Evolutionary conservation across 331 rosid genomes (phyloP).

Genomic region (Ulmus americana): DNA sequence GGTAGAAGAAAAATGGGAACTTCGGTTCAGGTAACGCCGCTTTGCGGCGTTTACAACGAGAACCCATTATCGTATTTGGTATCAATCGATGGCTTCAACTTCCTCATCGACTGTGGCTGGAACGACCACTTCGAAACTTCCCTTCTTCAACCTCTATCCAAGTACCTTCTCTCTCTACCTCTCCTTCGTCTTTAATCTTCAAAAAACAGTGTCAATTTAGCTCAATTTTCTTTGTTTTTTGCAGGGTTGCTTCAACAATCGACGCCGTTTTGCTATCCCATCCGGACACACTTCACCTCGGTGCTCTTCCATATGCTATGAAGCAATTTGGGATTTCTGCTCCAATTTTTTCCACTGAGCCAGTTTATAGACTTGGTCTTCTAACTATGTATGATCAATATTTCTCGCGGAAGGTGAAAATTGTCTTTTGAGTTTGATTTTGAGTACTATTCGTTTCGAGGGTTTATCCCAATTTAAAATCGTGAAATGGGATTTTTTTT

Average conservation of each 20-base stretch:
- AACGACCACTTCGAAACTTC: conserved; percentile 85
- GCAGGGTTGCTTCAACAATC: conserved; percentile 72
- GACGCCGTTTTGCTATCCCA: conserved; percentile 92
- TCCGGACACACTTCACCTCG: conserved; percentile 89
- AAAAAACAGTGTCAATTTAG: not conserved
- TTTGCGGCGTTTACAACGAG: conserved; percentile 87
- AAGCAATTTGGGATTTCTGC: conserved; percentile 81
- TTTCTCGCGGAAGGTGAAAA: conserved; percentile 67
- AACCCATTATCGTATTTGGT: conserved; percentile 83
- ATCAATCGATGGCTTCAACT: conserved; percentile 78
- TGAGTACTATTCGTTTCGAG: not conserved
- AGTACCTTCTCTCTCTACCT: conserved; percentile 34
- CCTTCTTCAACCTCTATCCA: conserved; percentile 82
- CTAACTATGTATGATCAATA: conserved; percentile 93
- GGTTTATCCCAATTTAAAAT: not conserved
- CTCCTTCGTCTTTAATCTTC: not conserved
- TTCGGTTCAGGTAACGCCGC: conserved; percentile 79
- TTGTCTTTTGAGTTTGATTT: conserved; percentile 6
- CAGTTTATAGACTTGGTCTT: conserved; percentile 80
- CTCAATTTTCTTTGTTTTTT: conserved; percentile 9
- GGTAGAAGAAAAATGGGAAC: conserved; percentile 61
- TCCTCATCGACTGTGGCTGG: conserved; percentile 95
- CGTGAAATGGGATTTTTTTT: not conserved
- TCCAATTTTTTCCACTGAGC: conserved; percentile 75
- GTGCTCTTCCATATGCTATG: conserved; percentile 82